These are phyloP conservation scores for Globisporangium carolinianum DNA, from an alignment of 352 stramenopile genomes.

Conservation along the genomic window DNA sequence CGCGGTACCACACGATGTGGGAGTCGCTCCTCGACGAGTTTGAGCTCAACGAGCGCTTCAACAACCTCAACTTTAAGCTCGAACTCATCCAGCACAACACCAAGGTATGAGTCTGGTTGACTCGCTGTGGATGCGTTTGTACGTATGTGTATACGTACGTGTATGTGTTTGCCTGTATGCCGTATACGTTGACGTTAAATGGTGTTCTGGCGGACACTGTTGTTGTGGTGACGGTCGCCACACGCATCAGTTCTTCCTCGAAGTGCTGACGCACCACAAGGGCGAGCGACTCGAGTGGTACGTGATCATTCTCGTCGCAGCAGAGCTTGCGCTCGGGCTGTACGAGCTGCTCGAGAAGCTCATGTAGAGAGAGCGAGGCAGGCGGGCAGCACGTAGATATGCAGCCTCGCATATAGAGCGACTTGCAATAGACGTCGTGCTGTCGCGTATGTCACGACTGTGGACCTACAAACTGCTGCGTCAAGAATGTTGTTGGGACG, in stretches of 20 bases:
- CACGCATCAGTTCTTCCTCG: constrained; percentile 90
- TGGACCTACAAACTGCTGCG: too few relatives aligned
- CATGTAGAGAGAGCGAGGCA: too few relatives aligned
- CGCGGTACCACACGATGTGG: constrained; percentile 92
- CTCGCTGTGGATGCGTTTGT: not conserved
- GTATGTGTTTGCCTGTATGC: constrained; percentile 1
- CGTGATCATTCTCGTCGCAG: constrained; percentile 96
- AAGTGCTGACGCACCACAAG: constrained; percentile 96
- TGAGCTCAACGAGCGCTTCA: constrained; percentile 92
- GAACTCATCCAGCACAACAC: constrained; percentile 97
- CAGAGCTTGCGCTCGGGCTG: constrained; percentile 90
- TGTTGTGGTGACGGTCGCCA: too few relatives aligned
- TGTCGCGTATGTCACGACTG: too few relatives aligned
- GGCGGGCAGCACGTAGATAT: too few relatives aligned
- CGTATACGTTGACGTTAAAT: too few relatives aligned
- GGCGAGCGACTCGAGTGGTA: constrained; percentile 94
- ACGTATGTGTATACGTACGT: constrained; percentile 2
- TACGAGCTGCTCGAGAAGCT: constrained; percentile 81
- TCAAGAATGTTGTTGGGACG: too few relatives aligned
- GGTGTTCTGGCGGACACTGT: too few relatives aligned
- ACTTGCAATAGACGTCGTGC: too few relatives aligned
- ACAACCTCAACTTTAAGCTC: constrained; percentile 97
- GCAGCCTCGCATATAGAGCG: too few relatives aligned
- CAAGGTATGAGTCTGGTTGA: constrained; percentile 52
- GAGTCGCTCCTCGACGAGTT: constrained; percentile 88